phyloP scores from a whole-genome alignment of 164 flowering plant genomes.

The grape (Vitis vinifera) region ASM3070453v1 NC_081813.1:1658001-1658500 shows the following conservation, averaged over 20 bases:
- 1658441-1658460: too few relatives aligned
- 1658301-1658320: background rate
- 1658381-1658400: too few relatives aligned
- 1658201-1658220: conserved; percentile 29
- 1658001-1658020: background rate
- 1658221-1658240: conserved; percentile 41
- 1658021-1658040: background rate
- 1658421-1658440: too few relatives aligned
- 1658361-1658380: too few relatives aligned
- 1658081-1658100: too few relatives aligned
- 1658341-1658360: background rate
- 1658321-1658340: background rate
- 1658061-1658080: background rate
- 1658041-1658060: background rate
- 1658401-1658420: too few relatives aligned
- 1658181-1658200: conserved; percentile 50
- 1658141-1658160: conserved; percentile 21
- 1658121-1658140: conserved; percentile 17
- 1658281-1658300: background rate
- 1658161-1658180: conserved; percentile 41
- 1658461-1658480: background rate
- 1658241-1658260: conserved; percentile 33
- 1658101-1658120: background rate
- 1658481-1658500: background rate
- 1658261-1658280: background rate